These are phyloP conservation scores for Fusarium camptoceras DNA, from an alignment of 2,329 filamentous ascomycete species.

Conservation along the genomic window DNA sequence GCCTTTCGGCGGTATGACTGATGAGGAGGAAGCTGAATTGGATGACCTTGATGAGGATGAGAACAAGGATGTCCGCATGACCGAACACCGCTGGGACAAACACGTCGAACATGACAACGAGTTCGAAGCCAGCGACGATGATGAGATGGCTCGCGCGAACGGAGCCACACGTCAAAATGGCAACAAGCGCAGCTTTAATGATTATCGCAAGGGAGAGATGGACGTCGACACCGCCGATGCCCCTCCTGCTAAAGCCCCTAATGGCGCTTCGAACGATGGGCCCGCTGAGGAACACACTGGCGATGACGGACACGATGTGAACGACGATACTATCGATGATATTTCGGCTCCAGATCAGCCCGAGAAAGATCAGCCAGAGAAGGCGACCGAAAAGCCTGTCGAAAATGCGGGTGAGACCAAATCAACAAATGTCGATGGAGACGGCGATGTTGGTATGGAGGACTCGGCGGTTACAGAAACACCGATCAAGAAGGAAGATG, in stretches of 20 bases:
- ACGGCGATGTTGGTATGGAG: slow-evolving; percentile 65
- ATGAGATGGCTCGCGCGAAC: slow-evolving; percentile 79
- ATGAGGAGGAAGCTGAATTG: slow-evolving; percentile 74
- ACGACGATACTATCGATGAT: slow-evolving; percentile 60
- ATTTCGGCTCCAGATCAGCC: slow-evolving; percentile 48
- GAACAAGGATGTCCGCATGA: slow-evolving; percentile 85
- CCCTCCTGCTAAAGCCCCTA: slow-evolving; percentile 53
- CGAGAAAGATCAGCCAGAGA: slow-evolving; percentile 46
- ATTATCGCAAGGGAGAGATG: slow-evolving; percentile 60
- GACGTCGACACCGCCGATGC: slow-evolving; percentile 54
- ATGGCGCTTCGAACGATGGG: slow-evolving; percentile 48
- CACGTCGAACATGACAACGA: slow-evolving; percentile 81
- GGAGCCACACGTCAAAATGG: slow-evolving; percentile 71
- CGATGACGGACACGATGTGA: slow-evolving; percentile 52
- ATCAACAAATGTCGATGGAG: slow-evolving; percentile 55
- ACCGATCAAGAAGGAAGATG: slow-evolving; percentile 43
- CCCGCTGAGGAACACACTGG: slow-evolving; percentile 45
- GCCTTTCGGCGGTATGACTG: slow-evolving; percentile 70
- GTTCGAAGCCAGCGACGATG: slow-evolving; percentile 88
- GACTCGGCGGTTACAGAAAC: slow-evolving; percentile 48
- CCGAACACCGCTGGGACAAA: slow-evolving; percentile 85
- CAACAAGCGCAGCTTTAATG: slow-evolving; percentile 63
- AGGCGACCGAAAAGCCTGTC: slow-evolving; percentile 31
- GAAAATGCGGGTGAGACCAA: slow-evolving; percentile 32
- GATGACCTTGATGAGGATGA: slow-evolving; percentile 84